phyloP scores from a whole-genome alignment of 495 filamentous ascomycete species.

The Amorphotheca resinae region DNA sequence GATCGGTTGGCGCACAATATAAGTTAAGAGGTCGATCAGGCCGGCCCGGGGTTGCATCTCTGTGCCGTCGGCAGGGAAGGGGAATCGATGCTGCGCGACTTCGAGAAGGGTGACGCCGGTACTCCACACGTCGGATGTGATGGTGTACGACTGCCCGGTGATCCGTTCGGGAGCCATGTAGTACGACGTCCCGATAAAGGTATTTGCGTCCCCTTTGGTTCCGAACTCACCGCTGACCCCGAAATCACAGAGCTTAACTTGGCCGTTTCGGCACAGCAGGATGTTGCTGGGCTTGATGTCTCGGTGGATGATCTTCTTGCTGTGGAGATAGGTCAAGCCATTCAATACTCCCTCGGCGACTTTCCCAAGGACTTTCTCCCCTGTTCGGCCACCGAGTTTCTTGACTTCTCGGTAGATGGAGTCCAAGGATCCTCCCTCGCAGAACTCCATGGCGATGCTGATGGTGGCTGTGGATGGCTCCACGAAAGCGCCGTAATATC shows the following conservation, averaged over 20 bases:
- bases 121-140: conserved; percentile 97
- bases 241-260: conserved; percentile 97
- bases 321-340: conserved; percentile 91
- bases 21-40: conserved; percentile 88
- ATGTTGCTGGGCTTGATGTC: conserved; percentile 99
- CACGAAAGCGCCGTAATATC: conserved; percentile 93
- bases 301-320: conserved; percentile 93
- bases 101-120: conserved; percentile 91
- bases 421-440: conserved; percentile 89
- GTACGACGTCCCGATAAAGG: conserved; percentile 96
- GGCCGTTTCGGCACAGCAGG: conserved; percentile 78
- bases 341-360: conserved; percentile 91
- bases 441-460: conserved; percentile 98
- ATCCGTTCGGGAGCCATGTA: conserved; percentile 99
- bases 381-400: conserved; percentile 83
- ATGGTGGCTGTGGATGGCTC: conserved; percentile 89
- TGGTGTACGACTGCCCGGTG: conserved; percentile 93
- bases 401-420: conserved; percentile 96
- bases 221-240: conserved; percentile 96
- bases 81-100: conserved; percentile 95
- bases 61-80: conserved; percentile 91
- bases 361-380: conserved; percentile 97
- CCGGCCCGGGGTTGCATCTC: conserved; percentile 77
- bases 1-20: conserved; percentile 92
- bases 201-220: conserved; percentile 96